Conservation (phyloP, 1,284 basidiomycete species). For the Mycena sp. region DNA sequence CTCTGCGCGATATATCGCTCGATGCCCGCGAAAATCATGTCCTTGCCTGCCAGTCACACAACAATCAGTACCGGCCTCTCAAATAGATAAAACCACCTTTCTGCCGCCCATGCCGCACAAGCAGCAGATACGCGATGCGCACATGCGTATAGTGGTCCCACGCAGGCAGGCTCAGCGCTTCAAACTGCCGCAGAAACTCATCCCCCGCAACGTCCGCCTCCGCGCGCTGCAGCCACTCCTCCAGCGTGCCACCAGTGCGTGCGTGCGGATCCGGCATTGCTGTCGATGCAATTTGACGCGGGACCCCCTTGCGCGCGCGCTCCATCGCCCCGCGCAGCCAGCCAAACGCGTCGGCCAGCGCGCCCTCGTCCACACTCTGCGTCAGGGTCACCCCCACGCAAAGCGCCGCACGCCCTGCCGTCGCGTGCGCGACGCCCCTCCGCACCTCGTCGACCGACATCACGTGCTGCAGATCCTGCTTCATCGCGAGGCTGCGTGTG, state of each 20-base stretch:
- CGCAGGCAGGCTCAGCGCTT: constrained; percentile 41
- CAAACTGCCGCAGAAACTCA: constrained; percentile 46
- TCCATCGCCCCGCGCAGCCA: constrained; percentile 47
- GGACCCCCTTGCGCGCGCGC: constrained; percentile 8
- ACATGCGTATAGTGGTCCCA: constrained; percentile 58
- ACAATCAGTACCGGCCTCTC: not conserved
- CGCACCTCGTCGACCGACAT: constrained; percentile 44
- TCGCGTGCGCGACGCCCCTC: constrained; percentile 36
- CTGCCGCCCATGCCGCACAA: constrained; percentile 48
- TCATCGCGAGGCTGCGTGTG: constrained; percentile 46
- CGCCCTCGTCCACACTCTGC: constrained; percentile 31
- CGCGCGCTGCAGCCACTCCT: constrained; percentile 45
- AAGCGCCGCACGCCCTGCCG: constrained; percentile 35
- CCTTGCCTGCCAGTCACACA: constrained; percentile 41
- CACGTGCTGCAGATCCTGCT: constrained; percentile 43
- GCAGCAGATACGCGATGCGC: constrained; percentile 48
- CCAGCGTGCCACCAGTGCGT: constrained; percentile 27
- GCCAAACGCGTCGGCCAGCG: constrained; percentile 48
- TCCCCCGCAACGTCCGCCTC: constrained; percentile 41
- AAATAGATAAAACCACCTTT: constrained; percentile 40
- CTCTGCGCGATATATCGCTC: constrained; percentile 49
- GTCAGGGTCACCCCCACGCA: constrained; percentile 39
- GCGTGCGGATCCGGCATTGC: constrained; percentile 9
- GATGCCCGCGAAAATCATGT: constrained; percentile 50
- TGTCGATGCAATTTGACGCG: not conserved